Percentiles rank a stretch among this genome's conserved stretches.
Conservation (phyloP, 2,329 filamentous ascomycete species). For the Scytalidium sp. region DNA sequence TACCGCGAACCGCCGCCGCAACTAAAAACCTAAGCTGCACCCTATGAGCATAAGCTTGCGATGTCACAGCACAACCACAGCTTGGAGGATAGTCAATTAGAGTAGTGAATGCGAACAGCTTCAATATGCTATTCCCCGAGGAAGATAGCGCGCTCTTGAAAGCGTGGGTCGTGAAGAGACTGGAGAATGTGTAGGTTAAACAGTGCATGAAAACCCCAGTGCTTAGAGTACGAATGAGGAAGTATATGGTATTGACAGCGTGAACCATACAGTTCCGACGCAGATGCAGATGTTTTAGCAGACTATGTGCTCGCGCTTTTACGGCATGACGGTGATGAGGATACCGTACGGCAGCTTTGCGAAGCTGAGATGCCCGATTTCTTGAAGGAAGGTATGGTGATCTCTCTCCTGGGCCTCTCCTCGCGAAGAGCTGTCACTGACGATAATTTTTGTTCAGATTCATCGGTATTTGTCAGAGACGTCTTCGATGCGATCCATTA, state of each 20-base stretch:
- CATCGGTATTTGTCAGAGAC: constrained; percentile 64
- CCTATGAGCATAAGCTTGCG: not conserved
- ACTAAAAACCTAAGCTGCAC: not conserved
- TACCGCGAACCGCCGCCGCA: not conserved
- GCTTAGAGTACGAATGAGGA: constrained; percentile 5
- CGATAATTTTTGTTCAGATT: constrained; percentile 37
- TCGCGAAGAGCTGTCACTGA: not conserved
- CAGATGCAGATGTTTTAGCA: constrained; percentile 76
- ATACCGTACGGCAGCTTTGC: constrained; percentile 65
- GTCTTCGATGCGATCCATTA: constrained; percentile 64
- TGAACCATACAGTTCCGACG: constrained; percentile 60
- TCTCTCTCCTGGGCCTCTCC: not conserved
- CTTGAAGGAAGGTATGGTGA: constrained; percentile 60
- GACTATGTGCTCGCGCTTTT: constrained; percentile 82
- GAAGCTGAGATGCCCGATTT: constrained; percentile 74
- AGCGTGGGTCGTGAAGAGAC: constrained; percentile 73
- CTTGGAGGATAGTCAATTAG: not conserved
- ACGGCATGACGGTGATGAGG: constrained; percentile 63
- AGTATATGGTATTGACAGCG: constrained; percentile 1
- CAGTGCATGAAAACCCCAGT: constrained; percentile 2
- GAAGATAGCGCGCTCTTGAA: constrained; percentile 64
- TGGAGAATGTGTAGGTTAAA: constrained; percentile 66
- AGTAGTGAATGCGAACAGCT: not conserved
- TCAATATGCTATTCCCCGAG: constrained; percentile 59
- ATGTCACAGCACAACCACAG: not conserved